Base-by-base conservation (phyloP, 306 rosid species). In the Pterocarpus macrocarpus region DNA sequence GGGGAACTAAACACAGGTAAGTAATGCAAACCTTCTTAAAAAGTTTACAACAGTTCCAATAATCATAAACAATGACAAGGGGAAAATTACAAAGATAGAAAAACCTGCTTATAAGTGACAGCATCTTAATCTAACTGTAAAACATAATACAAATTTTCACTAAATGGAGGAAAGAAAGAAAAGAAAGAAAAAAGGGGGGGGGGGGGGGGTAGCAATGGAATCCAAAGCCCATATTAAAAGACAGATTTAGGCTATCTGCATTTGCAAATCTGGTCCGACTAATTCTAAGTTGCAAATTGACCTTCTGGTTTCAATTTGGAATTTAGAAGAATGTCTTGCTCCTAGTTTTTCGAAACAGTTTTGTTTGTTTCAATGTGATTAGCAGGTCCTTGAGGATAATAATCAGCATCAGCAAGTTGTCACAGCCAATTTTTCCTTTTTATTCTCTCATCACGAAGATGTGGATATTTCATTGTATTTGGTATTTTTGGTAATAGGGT, bases 331-430 rank as follows among this genome's bases (percentile, higher is more conserved):
- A 47, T 33, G 71, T 8, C 49, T 61, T 32, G 70, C 49, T 44
- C 70, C 47, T 61, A 61, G 70, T 44, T 75, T 44, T 44, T 7
- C 44, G 30, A 39, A 22, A 53, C 16, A 52, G 16, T 53, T 35
- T 71, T 33, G 63, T 8, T 47, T 34, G 34, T 22, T 14, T 39
- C 39, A 56, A 39, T 56, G 45, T 8, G 11, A 44, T 28, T 73
- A 15, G 43, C 58, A 59, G 44, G 32, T 61, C 69, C 68, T 61
- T 30, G 45, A 59, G 13, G n/a, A 75, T n/a, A 75, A 75, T 32
- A 45, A 62, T 62, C 47, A 45, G 70, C 62, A 4, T 45, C 36
- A 32, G 41, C 14, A 59, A 28, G 57, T 33, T 49, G 34, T 62
- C 34, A 30, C 33, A 30, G 79, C 35, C 32, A 61, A 61, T 61